Base-by-base conservation (phyloP, 1,139 yeast species). In the Lipomyces yarrowii region DNA sequence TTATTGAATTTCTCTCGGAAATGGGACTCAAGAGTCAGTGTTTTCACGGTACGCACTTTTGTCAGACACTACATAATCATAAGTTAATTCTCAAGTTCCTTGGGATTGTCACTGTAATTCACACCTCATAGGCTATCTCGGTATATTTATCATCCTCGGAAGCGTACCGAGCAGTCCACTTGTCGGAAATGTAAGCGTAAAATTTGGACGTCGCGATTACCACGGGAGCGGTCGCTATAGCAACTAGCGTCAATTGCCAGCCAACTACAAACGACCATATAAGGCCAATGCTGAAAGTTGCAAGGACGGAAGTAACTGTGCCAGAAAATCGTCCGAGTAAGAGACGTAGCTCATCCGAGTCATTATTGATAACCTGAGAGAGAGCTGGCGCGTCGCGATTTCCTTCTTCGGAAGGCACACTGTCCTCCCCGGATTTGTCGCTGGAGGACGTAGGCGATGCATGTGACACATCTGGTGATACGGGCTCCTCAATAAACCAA, bases 241-340 rank as follows among this genome's bases (percentile, higher is more conserved):
- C 96, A 0, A 91, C 94, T 18, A 93, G 77, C 0, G 97, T 85
- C 60, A 94, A 79, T 72, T 88, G 89, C 98, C 98, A 94, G 0
- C 97, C 97, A n/a, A 83, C 75, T 0, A 82, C 81, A 5, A 91
- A 71, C 0, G 97, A 87, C 98, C 98, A 93, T 5, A 85, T 78
- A 3, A 87, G 71, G 2, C 97, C 96, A 30, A 87, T 77, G 0
- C 80, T 55, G 0, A 88, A 79, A 64, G 92, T 81, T 0, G 86
- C 78, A 0, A 84, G 62, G 0, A 89, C 83, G 13, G 87, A 58
- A 11, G 64, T 13, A 10, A 69, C 21, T 13, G 64, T 67, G 15
- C 70, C 80, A 48, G 91, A 74, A 70, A 88, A 87, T 56, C 63
- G 85, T 85, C 0, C 91, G 82, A 1, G 89, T 82, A 62, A 91